phyloP scores from a whole-genome alignment of 176 grass and related monocot genomes.

The Tillandsia leiboldiana region DNA sequence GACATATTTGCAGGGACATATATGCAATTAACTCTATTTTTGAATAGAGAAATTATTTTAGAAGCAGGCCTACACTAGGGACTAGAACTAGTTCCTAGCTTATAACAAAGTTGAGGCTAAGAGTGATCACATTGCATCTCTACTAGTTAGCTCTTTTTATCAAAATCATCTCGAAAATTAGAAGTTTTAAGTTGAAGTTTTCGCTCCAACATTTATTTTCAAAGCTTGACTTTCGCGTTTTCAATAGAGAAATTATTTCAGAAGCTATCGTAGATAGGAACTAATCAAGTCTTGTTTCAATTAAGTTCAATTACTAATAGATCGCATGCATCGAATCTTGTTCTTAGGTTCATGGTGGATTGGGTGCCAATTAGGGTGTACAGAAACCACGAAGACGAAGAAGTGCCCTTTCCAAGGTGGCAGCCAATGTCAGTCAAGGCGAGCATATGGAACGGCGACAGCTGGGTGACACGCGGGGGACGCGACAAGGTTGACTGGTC shows the following conservation, averaged over 20 bases:
- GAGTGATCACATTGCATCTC: no score
- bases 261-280: no score
- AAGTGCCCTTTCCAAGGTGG: conserved; percentile 4
- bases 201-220: no score
- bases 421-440: conserved; percentile 21
- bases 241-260: no score
- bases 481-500: conserved; percentile 27
- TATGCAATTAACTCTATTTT: no score
- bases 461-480: conserved; percentile 16
- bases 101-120: background rate
- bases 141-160: no score
- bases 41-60: no score
- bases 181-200: no score
- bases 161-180: no score
- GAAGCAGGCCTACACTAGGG: background rate
- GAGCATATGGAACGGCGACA: conserved; percentile 20
- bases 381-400: conserved; percentile 16
- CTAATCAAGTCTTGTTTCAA: no score
- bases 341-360: conserved; percentile 21
- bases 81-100: background rate
- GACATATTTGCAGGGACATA: no score
- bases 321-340: background rate
- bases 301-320: background rate
- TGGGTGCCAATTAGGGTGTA: conserved; percentile 22
- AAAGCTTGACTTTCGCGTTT: no score